Evolutionary conservation across 768 basidiomycete genomes (phyloP), one percentile per base, ranked within the genome.

Genomic region (Postia placenta): DNA sequence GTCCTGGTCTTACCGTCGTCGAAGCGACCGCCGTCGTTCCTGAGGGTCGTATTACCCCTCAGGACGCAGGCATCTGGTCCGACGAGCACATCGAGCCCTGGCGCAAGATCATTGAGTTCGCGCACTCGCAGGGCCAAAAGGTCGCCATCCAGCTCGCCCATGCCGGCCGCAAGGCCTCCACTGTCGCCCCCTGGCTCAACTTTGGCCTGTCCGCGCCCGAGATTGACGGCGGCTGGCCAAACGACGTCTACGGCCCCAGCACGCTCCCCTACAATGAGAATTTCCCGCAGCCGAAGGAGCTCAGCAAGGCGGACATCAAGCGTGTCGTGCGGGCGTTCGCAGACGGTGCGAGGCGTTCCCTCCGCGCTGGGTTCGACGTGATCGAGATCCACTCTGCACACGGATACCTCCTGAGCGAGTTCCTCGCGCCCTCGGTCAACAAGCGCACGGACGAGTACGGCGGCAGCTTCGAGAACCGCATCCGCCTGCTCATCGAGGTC

Each of bases 111-210:
- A 76, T 82, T 59, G 77, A 83, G 49, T 85, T 87, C 49, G 83
- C 82, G 14, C 83, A 86, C 59, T 75, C 79, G 1, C 82, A 83
- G 56, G 75, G 72, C 41, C 79, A 83, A 58, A 79, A 80, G 43
- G 74, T 89, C 19, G 87, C 70, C 15, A 81, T 89, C 45, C 88
- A 90, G 61, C 74, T 90, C 12, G 81, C 74, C 0, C 87, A 90
- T 53, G 84, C 85, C 0, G 87, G 87, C 0, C 71, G 87, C 15
- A 89, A 89, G 60, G 83, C 79, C 0, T 80, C 79, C 5, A 79
- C 73, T 0, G 62, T 75, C n/a, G 74, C 79, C 1, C 82, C 84
- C 0, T 88, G 83, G 81, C 60, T 84, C 27, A 28, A 75, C 11
- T 49, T 76, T 55, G 79, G 84, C 22, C 28, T 22, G 28, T 43